These are phyloP conservation scores for Ehretia macrophylla DNA, from an alignment of 257 asterid species.

Conservation along the genomic window DNA sequence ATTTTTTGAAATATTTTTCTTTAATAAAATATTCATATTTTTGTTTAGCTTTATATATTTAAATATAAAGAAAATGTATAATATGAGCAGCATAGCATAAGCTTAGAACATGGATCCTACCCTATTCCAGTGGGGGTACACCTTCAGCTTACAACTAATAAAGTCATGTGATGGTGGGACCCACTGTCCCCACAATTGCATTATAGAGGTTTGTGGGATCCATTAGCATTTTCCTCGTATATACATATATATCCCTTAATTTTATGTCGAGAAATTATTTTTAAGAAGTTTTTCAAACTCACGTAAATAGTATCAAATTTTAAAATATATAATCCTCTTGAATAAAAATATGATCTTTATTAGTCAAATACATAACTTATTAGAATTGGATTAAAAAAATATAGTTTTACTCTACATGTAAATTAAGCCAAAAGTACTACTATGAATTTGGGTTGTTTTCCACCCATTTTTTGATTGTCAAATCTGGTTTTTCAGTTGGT, in stretches of 20 bases:
- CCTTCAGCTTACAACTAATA: conserved; percentile 45
- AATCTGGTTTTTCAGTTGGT: conserved; percentile 6
- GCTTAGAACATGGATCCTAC: conserved; percentile 61
- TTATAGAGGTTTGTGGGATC: conserved; percentile 22
- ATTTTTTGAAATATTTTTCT: conserved; percentile 15
- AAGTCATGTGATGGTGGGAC: conserved; percentile 59
- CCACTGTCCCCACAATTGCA: conserved; percentile 15
- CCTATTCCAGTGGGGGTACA: conserved; percentile 45
- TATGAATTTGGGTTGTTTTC: conserved; percentile 3
- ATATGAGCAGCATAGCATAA: conserved; percentile 12
- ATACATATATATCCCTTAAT: too few relatives aligned
- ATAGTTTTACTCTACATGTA: conserved; percentile 2
- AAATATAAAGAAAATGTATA: background rate
- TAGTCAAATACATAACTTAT: too few relatives aligned
- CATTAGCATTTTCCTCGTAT: too few relatives aligned
- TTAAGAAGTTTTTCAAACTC: too few relatives aligned
- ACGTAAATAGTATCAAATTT: too few relatives aligned
- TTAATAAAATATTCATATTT: conserved; percentile 6
- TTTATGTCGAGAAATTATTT: too few relatives aligned
- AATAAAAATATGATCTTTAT: too few relatives aligned
- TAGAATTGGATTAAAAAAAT: too few relatives aligned
- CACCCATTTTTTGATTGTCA: conserved; percentile 1
- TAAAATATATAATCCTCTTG: too few relatives aligned
- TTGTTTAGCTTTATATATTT: background rate
- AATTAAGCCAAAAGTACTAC: background rate